A percentile compares a stretch with the other conserved stretches of the same genome.
Conservation (phyloP, 192 early-diverging fungal species). For the Chytriomyces confervae region DNA sequence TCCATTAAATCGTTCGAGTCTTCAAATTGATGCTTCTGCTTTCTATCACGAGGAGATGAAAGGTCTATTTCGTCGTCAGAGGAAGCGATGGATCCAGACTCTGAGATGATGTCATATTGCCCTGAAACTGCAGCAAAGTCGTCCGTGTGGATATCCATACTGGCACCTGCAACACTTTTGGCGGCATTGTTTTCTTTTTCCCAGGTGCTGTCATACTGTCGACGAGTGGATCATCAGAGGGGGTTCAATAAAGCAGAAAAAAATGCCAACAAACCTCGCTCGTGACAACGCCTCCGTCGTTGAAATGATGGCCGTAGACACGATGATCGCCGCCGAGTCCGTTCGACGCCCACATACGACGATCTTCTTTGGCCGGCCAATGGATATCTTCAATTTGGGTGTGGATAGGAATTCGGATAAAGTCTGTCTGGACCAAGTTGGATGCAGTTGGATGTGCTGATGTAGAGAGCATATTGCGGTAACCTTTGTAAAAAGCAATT, state of each 20-base stretch:
- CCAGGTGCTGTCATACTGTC: constrained; percentile 18
- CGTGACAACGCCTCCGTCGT: constrained; percentile 19
- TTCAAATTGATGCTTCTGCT: not conserved
- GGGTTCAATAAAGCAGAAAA: not conserved
- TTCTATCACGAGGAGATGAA: too few relatives aligned
- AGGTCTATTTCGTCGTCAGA: not conserved
- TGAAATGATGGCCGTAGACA: constrained; percentile 10
- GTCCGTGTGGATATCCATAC: not conserved
- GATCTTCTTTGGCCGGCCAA: constrained; percentile 47
- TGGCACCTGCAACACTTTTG: not conserved
- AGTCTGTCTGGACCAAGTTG: constrained; percentile 28
- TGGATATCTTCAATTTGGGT: constrained; percentile 59
- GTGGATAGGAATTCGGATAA: constrained; percentile 52
- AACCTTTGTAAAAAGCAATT: constrained; percentile 3
- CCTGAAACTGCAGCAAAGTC: not conserved
- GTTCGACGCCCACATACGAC: constrained; percentile 7
- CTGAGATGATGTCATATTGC: constrained; percentile 26
- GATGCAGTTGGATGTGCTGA: constrained; percentile 25
- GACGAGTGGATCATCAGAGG: not conserved
- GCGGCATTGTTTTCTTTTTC: not conserved
- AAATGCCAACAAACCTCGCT: constrained; percentile 5
- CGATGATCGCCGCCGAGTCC: constrained; percentile 26
- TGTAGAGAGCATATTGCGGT: constrained; percentile 33
- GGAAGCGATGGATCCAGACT: constrained; percentile 23
- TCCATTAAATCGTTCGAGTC: constrained; percentile 21